Percentiles rank a stretch among this genome's conserved stretches.
Evolutionary conservation across 1,284 basidiomycete genomes (phyloP).

Genomic region (Neonothopanus nambi): DNA sequence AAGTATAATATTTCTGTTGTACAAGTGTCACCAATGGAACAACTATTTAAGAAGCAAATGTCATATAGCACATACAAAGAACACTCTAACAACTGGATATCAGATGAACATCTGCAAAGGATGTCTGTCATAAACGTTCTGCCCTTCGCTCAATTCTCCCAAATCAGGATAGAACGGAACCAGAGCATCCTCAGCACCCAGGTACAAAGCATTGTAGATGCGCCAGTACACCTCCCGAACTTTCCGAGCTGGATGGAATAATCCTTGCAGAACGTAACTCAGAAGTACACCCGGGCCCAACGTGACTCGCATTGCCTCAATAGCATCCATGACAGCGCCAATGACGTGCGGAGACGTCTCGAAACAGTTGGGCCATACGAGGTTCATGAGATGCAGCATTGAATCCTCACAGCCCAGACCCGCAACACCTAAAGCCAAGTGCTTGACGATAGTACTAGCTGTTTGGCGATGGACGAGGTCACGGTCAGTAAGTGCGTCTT

Average conservation of each 20-base stretch:
- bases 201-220: conserved; percentile 88
- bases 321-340: conserved; percentile 93
- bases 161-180: conserved; percentile 95
- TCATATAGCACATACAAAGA: background rate
- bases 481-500: conserved; percentile 96
- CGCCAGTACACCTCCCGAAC: conserved; percentile 97
- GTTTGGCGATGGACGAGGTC: conserved; percentile 99
- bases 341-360: conserved; percentile 99
- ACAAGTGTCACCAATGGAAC: no score
- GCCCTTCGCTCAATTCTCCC: conserved; percentile 82
- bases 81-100: conserved; percentile 14
- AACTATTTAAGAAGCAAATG: background rate
- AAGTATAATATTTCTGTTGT: no score
- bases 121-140: conserved; percentile 87
- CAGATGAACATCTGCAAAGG: conserved; percentile 82
- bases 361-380: conserved; percentile 99
- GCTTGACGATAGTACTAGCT: conserved; percentile 98
- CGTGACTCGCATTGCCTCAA: conserved; percentile 96
- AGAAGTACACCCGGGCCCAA: conserved; percentile 92
- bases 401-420: conserved; percentile 98
- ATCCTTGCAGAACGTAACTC: conserved; percentile 87
- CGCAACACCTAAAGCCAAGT: conserved; percentile 94
- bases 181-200: conserved; percentile 87
- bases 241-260: conserved; percentile 95
- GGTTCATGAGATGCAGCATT: conserved; percentile 96